Percentiles rank a stretch among this genome's conserved stretches.
Evolutionary conservation across 768 basidiomycete genomes (phyloP).

Genomic region (Lentinula guzmanii): DNA sequence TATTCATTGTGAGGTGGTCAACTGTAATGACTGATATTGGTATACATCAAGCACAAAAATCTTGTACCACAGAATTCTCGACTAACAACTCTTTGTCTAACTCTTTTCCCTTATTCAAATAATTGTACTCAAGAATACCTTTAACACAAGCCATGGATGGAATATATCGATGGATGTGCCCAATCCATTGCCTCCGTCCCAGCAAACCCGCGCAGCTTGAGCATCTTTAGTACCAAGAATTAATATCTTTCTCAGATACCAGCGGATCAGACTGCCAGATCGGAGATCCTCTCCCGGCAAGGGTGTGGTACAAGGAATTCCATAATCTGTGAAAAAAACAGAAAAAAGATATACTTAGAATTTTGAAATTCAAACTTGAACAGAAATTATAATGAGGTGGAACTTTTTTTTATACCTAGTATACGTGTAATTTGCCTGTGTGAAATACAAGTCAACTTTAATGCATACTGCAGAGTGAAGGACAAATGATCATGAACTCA

Average conservation of each 20-base stretch:
- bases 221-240: conserved; percentile 5
- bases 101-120: not conserved
- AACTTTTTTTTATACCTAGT: not conserved
- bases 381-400: too few relatives aligned
- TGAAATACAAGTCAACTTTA: not conserved
- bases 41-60: too few relatives aligned
- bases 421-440: not conserved
- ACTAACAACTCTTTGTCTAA: too few relatives aligned
- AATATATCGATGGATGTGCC: not conserved
- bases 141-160: not conserved
- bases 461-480: not conserved
- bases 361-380: too few relatives aligned
- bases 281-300: conserved; percentile 8
- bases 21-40: too few relatives aligned
- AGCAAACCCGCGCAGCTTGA: not conserved
- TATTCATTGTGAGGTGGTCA: too few relatives aligned
- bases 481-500: not conserved
- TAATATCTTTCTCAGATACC: conserved; percentile 8
- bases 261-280: not conserved
- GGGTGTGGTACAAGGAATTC: conserved; percentile 8
- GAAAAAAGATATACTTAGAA: not conserved
- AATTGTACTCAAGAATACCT: not conserved
- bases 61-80: too few relatives aligned
- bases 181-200: not conserved
- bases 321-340: conserved; percentile 9